A percentile compares a stretch with the other conserved stretches of the same genome.
Conservation (phyloP, 495 filamentous ascomycete species). For the Oleoguttula mirabilis region DNA sequence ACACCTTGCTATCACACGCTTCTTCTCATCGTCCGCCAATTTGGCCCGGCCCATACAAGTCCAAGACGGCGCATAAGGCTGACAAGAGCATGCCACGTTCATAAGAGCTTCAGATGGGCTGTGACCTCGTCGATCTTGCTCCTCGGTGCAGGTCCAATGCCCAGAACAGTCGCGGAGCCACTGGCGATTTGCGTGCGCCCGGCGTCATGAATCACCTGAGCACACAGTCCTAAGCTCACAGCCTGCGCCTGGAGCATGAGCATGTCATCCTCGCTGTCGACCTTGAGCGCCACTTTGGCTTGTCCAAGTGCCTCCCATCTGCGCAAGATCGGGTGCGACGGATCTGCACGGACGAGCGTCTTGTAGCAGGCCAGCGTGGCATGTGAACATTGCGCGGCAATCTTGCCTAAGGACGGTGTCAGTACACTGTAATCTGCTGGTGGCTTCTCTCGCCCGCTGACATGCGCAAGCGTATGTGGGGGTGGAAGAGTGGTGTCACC, state of each 20-base stretch:
- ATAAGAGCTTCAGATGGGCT: constrained; percentile 78
- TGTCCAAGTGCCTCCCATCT: constrained; percentile 80
- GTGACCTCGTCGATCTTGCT: constrained; percentile 78
- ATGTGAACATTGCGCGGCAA: constrained; percentile 91
- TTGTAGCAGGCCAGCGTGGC: constrained; percentile 97
- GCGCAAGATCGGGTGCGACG: constrained; percentile 51
- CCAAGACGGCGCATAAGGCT: too few relatives aligned
- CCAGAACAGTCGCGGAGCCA: constrained; percentile 81
- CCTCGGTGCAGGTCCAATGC: constrained; percentile 79
- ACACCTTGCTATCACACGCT: too few relatives aligned
- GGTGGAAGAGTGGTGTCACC: too few relatives aligned
- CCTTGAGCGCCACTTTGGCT: constrained; percentile 83
- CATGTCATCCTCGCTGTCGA: constrained; percentile 72
- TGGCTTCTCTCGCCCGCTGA: not conserved
- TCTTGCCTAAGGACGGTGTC: constrained; percentile 58
- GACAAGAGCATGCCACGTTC: too few relatives aligned
- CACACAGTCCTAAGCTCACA: constrained; percentile 69
- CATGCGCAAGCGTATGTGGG: not conserved
- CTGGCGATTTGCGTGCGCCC: constrained; percentile 93
- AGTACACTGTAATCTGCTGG: not conserved
- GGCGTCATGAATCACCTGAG: constrained; percentile 85
- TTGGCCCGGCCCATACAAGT: too few relatives aligned
- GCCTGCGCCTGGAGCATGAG: constrained; percentile 64
- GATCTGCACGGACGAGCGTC: constrained; percentile 47
- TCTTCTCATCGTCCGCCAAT: too few relatives aligned